These are phyloP conservation scores for Pezicula rhizophila DNA, from an alignment of 2,329 filamentous ascomycete species.

Conservation along the genomic window DNA sequence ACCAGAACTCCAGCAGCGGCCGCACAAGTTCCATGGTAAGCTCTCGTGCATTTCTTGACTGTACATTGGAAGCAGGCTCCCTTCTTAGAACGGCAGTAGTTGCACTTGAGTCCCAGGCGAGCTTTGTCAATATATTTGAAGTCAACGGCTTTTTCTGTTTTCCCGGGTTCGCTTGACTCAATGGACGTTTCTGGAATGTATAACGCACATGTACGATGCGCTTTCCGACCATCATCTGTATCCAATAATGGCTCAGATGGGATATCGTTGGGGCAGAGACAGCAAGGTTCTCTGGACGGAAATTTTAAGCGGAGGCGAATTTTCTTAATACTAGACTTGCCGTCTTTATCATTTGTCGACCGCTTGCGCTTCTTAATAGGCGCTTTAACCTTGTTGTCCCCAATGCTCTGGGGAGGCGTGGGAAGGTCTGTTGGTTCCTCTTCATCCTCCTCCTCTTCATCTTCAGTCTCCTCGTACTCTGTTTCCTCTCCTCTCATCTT, in stretches of 20 bases:
- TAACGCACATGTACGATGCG: slow-evolving; percentile 80
- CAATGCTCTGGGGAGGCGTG: slow-evolving; percentile 67
- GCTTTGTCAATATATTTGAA: slow-evolving; percentile 78
- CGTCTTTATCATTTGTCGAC: slow-evolving; percentile 37
- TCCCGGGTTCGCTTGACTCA: slow-evolving; percentile 49
- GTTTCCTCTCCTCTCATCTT: slow-evolving; percentile 86
- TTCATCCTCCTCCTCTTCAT: slow-evolving; percentile 62
- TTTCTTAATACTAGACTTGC: slow-evolving; percentile 55
- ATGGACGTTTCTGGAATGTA: slow-evolving; percentile 93
- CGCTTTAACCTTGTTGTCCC: slow-evolving; percentile 61
- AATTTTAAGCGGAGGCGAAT: slow-evolving; percentile 66
- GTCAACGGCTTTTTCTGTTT: slow-evolving; percentile 67
- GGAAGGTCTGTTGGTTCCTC: slow-evolving; percentile 62
- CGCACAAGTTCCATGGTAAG: slow-evolving; percentile 94
- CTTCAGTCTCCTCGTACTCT: slow-evolving; percentile 74
- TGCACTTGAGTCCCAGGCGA: slow-evolving; percentile 84
- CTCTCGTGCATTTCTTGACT: slow-evolving; percentile 84
- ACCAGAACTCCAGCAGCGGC: slow-evolving; percentile 87
- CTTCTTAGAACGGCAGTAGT: slow-evolving; percentile 88
- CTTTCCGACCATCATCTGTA: slow-evolving; percentile 81
- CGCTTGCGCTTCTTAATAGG: slow-evolving; percentile 64
- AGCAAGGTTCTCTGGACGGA: slow-evolving; percentile 72
- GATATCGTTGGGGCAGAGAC: slow-evolving; percentile 87
- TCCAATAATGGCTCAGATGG: slow-evolving; percentile 74
- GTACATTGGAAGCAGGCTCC: slow-evolving; percentile 98